Evolutionary conservation across 2,329 filamentous ascomycete genomes (phyloP), one percentile per base, ranked within the genome.

Genomic region (Colletotrichum agaves): DNA sequence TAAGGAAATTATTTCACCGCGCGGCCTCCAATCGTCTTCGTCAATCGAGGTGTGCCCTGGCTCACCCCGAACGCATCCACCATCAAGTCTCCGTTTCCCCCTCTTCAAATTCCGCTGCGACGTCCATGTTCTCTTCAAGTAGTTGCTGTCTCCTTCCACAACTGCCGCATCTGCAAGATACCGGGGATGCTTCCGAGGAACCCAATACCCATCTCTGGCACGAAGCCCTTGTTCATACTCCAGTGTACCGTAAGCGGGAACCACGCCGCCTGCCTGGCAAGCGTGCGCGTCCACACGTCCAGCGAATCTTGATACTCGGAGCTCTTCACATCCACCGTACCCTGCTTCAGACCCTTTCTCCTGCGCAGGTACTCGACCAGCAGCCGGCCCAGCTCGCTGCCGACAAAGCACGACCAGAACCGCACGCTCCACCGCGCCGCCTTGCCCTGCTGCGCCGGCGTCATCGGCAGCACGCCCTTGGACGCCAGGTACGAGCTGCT

Each of bases 211-310:
- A 79, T 69, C 47, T 85, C 83, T 39, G 78, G 77, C 60, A 86
- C 72, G 43, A 77, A 72, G 6, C 92, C 93, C 63, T 87, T 82
- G 68, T 92, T 88, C 44, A 90, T 78, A 74, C 93, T 91, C 91
- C 92, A 97, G 81, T 98, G 93, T 27, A 95, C 75, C 69, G 93
- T 95, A 76, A 97, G 82, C 35, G 94, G 93, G 63, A 92, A 88
- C 89, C 93, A 97, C 35, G 91, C 89, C 69, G 88, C 75, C 79
- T 93, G 94, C 46, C 90, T 86, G 19, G 89, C 82, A 60, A 95
- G 80, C 74, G 90, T 87, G 75, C 85, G 88, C 83, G 86, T 90
- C 87, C 88, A 94, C 68, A 81, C 76, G 12, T 72, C 75, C 47
- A 73, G 73, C 80, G 86, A 88, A 50, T 76, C 79, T 72, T 80